Percentiles rank a stretch among this genome's conserved stretches.
These are phyloP conservation scores for Exophiala sideris DNA, from an alignment of 2,329 filamentous ascomycete species.

Conservation along the genomic window DNA sequence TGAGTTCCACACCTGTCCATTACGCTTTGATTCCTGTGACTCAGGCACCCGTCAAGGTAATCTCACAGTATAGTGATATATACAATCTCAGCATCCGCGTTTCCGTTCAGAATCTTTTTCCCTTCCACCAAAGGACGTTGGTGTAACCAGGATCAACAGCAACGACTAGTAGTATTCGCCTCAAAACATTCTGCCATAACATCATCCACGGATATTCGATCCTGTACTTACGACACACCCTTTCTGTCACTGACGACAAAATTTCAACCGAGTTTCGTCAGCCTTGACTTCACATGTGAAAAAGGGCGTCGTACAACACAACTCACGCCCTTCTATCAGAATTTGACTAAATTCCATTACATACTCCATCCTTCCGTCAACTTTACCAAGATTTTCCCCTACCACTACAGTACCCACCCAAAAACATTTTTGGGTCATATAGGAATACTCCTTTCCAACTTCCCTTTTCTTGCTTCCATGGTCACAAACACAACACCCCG, in stretches of 20 bases:
- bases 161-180: not conserved
- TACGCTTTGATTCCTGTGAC: conserved; percentile 7
- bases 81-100: conserved; percentile 5
- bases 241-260: conserved; percentile 8
- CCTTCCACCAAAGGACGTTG: not conserved
- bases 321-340: not conserved
- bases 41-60: conserved; percentile 19
- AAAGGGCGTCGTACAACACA: not conserved
- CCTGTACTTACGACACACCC: not conserved
- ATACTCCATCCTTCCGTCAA: conserved; percentile 9
- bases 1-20: not conserved
- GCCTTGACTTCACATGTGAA: conserved; percentile 9
- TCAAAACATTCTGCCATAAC: conserved; percentile 13
- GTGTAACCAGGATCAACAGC: no score
- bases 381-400: conserved; percentile 5
- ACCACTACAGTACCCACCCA: conserved; percentile 5
- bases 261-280: conserved; percentile 11
- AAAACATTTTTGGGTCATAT: conserved; percentile 7
- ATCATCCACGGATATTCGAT: no score
- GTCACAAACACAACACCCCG: not conserved
- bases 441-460: not conserved
- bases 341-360: conserved; percentile 1
- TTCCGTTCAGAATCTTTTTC: not conserved
- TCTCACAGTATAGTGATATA: conserved; percentile 6
- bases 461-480: not conserved